Percentiles rank a stretch among this genome's conserved stretches.
phyloP scores from a whole-genome alignment of 208 protist species.

The Wallacemonas rigidus region DNA sequence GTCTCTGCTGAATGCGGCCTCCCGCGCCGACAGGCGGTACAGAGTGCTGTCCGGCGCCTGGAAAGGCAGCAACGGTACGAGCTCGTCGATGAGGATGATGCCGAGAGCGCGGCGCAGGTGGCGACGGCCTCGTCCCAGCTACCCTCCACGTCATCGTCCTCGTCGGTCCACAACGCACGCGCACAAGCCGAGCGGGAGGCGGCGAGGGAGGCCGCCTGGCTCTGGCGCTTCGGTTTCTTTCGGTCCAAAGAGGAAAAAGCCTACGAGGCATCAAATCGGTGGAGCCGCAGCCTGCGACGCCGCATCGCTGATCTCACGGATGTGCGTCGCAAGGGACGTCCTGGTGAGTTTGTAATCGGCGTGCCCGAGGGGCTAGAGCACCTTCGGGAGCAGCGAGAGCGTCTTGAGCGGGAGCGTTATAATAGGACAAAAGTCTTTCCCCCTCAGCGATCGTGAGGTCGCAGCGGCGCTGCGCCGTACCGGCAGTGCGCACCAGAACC shows the following conservation, averaged over 20 bases:
- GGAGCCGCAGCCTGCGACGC: constrained; percentile 54
- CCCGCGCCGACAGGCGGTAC: constrained; percentile 23
- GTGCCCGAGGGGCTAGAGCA: constrained; percentile 85
- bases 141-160: too few relatives aligned
- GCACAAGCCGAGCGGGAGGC: constrained; percentile 34
- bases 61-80: constrained; percentile 46
- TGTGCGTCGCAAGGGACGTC: constrained; percentile 67
- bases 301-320: constrained; percentile 86
- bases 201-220: constrained; percentile 60
- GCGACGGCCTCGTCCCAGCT: constrained; percentile 9
- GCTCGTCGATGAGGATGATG: constrained; percentile 35
- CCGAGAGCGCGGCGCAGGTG: constrained; percentile 24
- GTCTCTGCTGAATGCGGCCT: neutral
- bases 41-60: constrained; percentile 25
- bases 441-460: constrained; percentile 46
- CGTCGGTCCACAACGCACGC: neutral
- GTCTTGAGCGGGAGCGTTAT: constrained; percentile 81
- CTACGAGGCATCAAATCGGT: constrained; percentile 60
- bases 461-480: neutral
- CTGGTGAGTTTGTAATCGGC: constrained; percentile 87
- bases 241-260: constrained; percentile 60
- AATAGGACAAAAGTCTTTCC: constrained; percentile 68
- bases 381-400: constrained; percentile 76
- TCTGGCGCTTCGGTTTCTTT: constrained; percentile 86
- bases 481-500: too few relatives aligned